Evolutionary conservation across 2,329 filamentous ascomycete genomes (phyloP), one percentile per base, ranked within the genome.

Genomic region (Xylaria hypoxylon): DNA sequence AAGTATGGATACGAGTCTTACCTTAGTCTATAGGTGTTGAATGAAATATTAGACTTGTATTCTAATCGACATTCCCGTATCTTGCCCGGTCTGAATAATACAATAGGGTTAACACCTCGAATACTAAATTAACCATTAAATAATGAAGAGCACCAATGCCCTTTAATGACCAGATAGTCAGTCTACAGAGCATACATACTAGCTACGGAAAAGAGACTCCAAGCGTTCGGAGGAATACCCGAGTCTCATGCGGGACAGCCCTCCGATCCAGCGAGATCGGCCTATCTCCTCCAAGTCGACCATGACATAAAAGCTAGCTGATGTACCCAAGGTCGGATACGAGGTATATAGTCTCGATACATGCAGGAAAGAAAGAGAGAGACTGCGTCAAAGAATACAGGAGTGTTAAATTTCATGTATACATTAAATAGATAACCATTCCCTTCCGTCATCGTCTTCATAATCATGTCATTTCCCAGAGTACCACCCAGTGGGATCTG

Each of bases 401-500:
- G 31, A 24, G 31, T 13, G 3, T 28, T 40, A 42, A 22, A 42
- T 42, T 17, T 55, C 17, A 13, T 5, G 11, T 42, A 15, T 42
- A 11, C 28, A 28, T 1, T 42, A 42, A 28, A 59, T 44, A 50
- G 11, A 50, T 33, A 53, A 2, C 8, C 26, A 8, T 26, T 33
- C 26, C 8, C 5, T 56, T n/a, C 11, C 26, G 11, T 45, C 38
- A 6, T 28, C 24, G 42, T 26, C 31, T 24, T 59, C 40, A 8
- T 53, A 53, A 44, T 3, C 52, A 76, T 76, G 74, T 65, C 73
- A 0, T 68, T 73, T 35, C 70, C 76, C 28, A 74, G 73, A 48
- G 74, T 77, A 15, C 76, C 76, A 45, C 75, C 76, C 28, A 75
- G 73, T 56, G 80, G 75, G 28, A 77, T 85, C 67, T 86, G 83